Evolutionary conservation across 208 protist genomes (phyloP), one percentile per base, ranked within the genome.

Genomic region (Acanthamoeba castellanii): DNA sequence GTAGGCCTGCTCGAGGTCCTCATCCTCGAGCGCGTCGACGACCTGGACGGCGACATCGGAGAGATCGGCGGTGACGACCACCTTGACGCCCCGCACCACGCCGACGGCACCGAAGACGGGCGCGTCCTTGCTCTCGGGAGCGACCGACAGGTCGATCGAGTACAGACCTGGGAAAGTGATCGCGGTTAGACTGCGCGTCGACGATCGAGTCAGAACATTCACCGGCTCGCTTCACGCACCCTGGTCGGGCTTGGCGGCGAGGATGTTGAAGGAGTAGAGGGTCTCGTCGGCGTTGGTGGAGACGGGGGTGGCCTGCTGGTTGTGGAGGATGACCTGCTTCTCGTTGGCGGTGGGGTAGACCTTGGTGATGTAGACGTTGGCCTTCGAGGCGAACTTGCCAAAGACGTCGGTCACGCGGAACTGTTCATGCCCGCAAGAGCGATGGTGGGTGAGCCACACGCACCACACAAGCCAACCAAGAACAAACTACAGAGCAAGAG

Each of bases 1-100:
- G 34, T 11, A 76, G 68, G 68, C 68, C 7, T 16, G 18, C n/a
- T 76, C 68, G 34, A 42, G 27, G 68, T 76, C 68, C 68, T 76
- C 68, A 3, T 76, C 68, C 34, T 76, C 68, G 68, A 16, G 32
- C 7, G 68, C 68, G 37, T 76, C 68, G 68, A 45, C 34, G 13
- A 76, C 68, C 68, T 76, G 68, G 68, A 76, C 37, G 68, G 68
- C 68, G n/a, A 76, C 68, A 16, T 76, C 68, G 68, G 68, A 76
- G n/a, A 76, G 68, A 6, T 76, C 68, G 68, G 68, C 68, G 30
- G 27, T 76, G 68, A 76, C 68, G 34, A 76, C 68, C 18, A 76
- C 34, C 68, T 76, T 76, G 68, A 76, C 27, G 68, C 68, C n/a
- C 27, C 68, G 18, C 32, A 45, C 68, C 16, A 76, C 68, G 34